These are phyloP conservation scores for Boletus subcaerulescens DNA, from an alignment of 768 basidiomycete species.

Conservation along the genomic window DNA sequence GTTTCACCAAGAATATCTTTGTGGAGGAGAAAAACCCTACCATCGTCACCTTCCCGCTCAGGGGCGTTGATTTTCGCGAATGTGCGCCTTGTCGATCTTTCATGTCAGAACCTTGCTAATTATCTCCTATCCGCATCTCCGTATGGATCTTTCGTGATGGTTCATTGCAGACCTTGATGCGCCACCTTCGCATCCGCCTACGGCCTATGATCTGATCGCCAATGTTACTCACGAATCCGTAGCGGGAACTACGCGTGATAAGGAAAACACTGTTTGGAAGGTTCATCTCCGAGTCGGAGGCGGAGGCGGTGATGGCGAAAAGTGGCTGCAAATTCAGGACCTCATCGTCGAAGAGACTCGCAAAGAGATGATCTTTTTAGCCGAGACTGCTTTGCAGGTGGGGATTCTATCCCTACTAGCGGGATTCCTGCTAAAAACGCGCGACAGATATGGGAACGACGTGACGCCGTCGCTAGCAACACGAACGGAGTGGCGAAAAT, in stretches of 20 bases:
- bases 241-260: constrained; percentile 92
- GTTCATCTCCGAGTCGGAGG: constrained; percentile 76
- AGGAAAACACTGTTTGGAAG: constrained; percentile 91
- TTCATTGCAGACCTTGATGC: constrained; percentile 70
- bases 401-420: constrained; percentile 3
- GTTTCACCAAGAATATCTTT: constrained; percentile 94
- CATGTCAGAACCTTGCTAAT: constrained; percentile 21
- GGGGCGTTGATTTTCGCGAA: constrained; percentile 88
- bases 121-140: constrained; percentile 14
- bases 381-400: constrained; percentile 95
- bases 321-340: constrained; percentile 97
- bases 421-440: constrained; percentile 11
- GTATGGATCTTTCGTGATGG: constrained; percentile 22
- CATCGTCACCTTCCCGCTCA: constrained; percentile 94
- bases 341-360: constrained; percentile 94
- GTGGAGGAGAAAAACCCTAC: constrained; percentile 99
- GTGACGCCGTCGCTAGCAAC: constrained; percentile 26
- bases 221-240: constrained; percentile 95
- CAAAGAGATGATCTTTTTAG: constrained; percentile 96
- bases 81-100: constrained; percentile 55
- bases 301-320: constrained; percentile 79
- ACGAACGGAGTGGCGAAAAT: constrained; percentile 23
- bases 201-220: constrained; percentile 90
- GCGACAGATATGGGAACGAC: constrained; percentile 62
- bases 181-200: constrained; percentile 53